Conservation (phyloP, 805 yeast species). For the Kuraishia cidri region DNA sequence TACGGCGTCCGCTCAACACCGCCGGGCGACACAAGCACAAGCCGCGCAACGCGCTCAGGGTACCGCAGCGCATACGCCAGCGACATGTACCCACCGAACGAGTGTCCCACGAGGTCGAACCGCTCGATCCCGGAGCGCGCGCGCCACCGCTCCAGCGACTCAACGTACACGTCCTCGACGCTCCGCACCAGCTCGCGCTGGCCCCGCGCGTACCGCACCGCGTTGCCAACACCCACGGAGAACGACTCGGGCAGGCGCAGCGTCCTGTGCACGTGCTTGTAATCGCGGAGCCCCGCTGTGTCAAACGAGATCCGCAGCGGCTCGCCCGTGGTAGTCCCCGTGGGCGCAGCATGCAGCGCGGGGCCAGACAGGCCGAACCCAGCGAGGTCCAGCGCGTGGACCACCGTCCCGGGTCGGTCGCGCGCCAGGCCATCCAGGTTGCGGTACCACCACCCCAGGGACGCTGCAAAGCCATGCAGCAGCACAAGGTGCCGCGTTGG, state of each 20-base stretch:
- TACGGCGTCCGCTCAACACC: conserved; percentile 68
- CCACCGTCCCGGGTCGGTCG: conserved; percentile 12
- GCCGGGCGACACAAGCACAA: conserved; percentile 65
- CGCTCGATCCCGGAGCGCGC: conserved; percentile 31
- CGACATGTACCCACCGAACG: conserved; percentile 72
- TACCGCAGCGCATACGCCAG: conserved; percentile 52
- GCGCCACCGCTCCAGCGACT: conserved; percentile 63
- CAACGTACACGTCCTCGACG: conserved; percentile 48
- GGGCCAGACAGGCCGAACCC: conserved; percentile 52
- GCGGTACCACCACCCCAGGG: conserved; percentile 46
- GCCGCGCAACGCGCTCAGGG: conserved; percentile 41
- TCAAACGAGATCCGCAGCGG: conserved; percentile 14
- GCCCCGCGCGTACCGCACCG: conserved; percentile 20
- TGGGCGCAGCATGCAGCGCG: conserved; percentile 10
- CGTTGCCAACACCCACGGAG: conserved; percentile 9
- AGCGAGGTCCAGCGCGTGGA: conserved; percentile 37
- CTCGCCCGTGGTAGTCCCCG: conserved; percentile 14
- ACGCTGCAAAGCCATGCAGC: conserved; percentile 51
- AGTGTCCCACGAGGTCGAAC: conserved; percentile 65
- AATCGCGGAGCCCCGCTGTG: conserved; percentile 7
- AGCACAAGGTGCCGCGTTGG: conserved; percentile 35
- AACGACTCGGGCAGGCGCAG: conserved; percentile 13
- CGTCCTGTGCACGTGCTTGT: conserved; percentile 14
- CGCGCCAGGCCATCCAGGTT: conserved; percentile 35
- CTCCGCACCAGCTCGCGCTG: conserved; percentile 28